phyloP scores from a whole-genome alignment of 768 basidiomycete species.

The Phanerodontia chrysosporium region DNA sequence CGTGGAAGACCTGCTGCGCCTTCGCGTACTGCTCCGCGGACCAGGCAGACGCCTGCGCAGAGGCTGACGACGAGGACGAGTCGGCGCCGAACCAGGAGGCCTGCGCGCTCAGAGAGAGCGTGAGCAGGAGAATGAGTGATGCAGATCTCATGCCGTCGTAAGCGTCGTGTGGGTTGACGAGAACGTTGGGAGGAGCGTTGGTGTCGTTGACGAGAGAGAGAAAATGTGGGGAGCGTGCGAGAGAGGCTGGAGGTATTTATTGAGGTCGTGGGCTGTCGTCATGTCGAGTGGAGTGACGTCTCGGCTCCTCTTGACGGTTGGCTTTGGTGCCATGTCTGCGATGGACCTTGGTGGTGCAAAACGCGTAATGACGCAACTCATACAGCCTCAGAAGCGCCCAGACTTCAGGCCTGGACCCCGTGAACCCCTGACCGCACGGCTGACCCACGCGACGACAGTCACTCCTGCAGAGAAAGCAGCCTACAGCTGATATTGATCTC shows the following conservation, averaged over 20 bases:
- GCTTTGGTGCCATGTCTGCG: not conserved
- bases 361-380: not conserved
- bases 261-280: not conserved
- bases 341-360: not conserved
- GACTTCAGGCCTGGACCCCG: not conserved
- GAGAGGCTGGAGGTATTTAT: not conserved
- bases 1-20: slow-evolving; percentile 59
- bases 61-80: slow-evolving; percentile 8
- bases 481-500: no score
- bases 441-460: no score
- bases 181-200: slow-evolving; percentile 1
- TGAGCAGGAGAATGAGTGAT: slow-evolving; percentile 7
- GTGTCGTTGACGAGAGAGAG: not conserved
- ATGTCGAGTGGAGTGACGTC: not conserved
- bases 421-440: not conserved
- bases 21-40: slow-evolving; percentile 57
- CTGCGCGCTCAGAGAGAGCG: slow-evolving; percentile 20
- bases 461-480: no score
- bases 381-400: not conserved
- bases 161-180: not conserved
- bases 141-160: slow-evolving; percentile 4
- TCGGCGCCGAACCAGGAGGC: slow-evolving; percentile 28
- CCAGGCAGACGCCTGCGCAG: slow-evolving; percentile 38
- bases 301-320: not conserved
- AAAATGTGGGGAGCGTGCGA: not conserved